Evolutionary conservation across 2,329 filamentous ascomycete species (phyloP), one percentile per base, ranked within the genome.

Genomic region (Sporothrix globosa): DNA sequence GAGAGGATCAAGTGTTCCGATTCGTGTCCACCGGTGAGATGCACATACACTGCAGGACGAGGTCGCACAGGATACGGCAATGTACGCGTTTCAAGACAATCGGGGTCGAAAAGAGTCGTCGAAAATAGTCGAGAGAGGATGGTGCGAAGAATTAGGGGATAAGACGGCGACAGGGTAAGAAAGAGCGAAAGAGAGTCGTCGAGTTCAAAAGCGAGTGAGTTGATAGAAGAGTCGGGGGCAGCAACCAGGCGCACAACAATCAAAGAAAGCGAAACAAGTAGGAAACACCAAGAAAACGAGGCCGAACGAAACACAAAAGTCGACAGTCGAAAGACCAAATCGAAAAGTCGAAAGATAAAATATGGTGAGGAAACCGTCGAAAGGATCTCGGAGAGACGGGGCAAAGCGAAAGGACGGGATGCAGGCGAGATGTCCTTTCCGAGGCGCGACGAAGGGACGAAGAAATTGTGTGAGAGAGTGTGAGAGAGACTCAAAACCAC

Each of bases 241-340:
- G 69, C 61, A 70, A 70, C 69, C 69, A 70, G 70, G 70, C 67
- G 70, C 56, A 67, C 50, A 41, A 65, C 44, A 65, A 63, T 27
- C 58, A 63, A 71, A 66, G 67, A 60, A 60, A 54, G 56, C 17
- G 65, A 65, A 61, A 48, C 50, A n/a, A 48, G 11, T 17, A 4
- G 56, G 44, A 39, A 53, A 39, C 30, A n/a, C 66, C 17, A 39
- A 69, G 11, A 24, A 30, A 50, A 65, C 6, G 21, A 50, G 19
- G 24, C 19, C 6, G 46, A 63, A 50, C 13, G 41, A n/a, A 61
- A 44, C 11, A 61, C n/a, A 44, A 34, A 50, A 24, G 30, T 7
- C 17, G 56, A 44, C n/a, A 69, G 44, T 14, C 4, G 17, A 65
- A 39, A 44, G 34, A 34, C 24, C 4, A 34, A 54, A 46, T 14